phyloP scores from a whole-genome alignment of 805 yeast genomes.

The Myxozyma neotropica region DNA sequence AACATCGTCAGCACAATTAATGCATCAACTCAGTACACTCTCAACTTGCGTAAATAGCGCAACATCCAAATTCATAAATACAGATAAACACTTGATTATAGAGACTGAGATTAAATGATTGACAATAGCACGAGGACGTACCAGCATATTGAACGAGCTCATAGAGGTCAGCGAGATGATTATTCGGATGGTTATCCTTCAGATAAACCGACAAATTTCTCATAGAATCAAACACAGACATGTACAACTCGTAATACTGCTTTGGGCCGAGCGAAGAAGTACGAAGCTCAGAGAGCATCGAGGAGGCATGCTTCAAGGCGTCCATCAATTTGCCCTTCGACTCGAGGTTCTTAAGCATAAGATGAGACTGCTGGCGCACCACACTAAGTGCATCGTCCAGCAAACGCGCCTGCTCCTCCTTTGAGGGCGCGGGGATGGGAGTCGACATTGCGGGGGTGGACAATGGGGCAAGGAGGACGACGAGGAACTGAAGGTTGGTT shows the following conservation, averaged over 20 bases:
- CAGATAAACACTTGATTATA: neutral
- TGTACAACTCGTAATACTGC: conserved; percentile 87
- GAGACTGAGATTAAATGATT: neutral
- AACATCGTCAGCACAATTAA: neutral
- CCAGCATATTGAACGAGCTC: conserved; percentile 92
- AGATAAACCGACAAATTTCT: conserved; percentile 66
- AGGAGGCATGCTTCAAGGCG: conserved; percentile 84
- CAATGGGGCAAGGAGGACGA: neutral
- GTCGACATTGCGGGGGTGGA: conserved; percentile 25
- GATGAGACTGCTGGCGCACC: conserved; percentile 69
- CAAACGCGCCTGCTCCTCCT: conserved; percentile 35
- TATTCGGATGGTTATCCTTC: conserved; percentile 65
- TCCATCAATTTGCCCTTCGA: conserved; percentile 73
- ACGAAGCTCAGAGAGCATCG: conserved; percentile 77
- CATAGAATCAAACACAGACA: conserved; percentile 76
- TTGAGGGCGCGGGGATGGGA: conserved; percentile 32
- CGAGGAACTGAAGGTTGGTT: neutral
- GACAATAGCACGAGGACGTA: conserved; percentile 10
- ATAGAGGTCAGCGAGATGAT: conserved; percentile 83
- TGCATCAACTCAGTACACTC: neutral
- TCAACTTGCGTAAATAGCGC: neutral
- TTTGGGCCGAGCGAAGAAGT: conserved; percentile 78
- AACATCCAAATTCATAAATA: neutral
- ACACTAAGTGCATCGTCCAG: conserved; percentile 52
- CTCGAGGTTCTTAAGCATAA: conserved; percentile 77